Percentiles rank a stretch among this genome's conserved stretches.
phyloP scores from a whole-genome alignment of 2,329 filamentous ascomycete species.

The Macroventuria anomochaeta region DNA sequence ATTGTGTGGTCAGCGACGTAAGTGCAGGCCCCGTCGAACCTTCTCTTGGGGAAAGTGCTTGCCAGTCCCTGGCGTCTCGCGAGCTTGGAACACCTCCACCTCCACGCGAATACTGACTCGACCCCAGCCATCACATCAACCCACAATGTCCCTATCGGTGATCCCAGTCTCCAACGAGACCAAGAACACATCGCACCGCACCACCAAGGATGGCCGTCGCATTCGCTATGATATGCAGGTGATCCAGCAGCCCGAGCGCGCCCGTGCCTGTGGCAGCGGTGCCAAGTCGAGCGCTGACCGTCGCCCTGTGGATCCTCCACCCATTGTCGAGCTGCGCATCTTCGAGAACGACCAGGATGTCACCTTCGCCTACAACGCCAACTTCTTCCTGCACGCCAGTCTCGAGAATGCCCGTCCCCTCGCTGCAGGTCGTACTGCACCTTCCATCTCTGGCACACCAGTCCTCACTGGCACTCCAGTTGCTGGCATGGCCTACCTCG shows the following conservation, averaged over 20 bases:
- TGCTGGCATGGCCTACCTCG: slow-evolving; percentile 93
- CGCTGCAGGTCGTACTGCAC: slow-evolving; percentile 75
- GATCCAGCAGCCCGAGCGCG: slow-evolving; percentile 92
- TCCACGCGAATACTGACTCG: slow-evolving; percentile 20
- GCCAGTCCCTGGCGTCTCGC: slow-evolving; percentile 20
- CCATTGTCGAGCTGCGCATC: slow-evolving; percentile 89
- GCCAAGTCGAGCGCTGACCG: slow-evolving; percentile 84
- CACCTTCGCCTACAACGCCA: slow-evolving; percentile 92
- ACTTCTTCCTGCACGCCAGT: slow-evolving; percentile 94
- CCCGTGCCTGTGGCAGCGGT: slow-evolving; percentile 91
- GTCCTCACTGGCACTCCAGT: slow-evolving; percentile 94
- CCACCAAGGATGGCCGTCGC: slow-evolving; percentile 75
- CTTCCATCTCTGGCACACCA: slow-evolving; percentile 71
- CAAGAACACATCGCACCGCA: slow-evolving; percentile 58
- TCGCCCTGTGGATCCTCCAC: slow-evolving; percentile 90
- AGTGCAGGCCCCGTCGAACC: slow-evolving; percentile 14
- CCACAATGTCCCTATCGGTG: slow-evolving; percentile 43
- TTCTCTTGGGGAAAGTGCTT: slow-evolving; percentile 20
- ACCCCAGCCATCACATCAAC: slow-evolving; percentile 13
- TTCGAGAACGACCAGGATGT: slow-evolving; percentile 72
- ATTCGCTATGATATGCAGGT: slow-evolving; percentile 85
- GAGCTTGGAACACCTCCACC: slow-evolving; percentile 12
- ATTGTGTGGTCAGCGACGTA: slow-evolving; percentile 14
- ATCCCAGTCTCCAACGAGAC: slow-evolving; percentile 65
- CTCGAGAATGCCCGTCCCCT: slow-evolving; percentile 85